Evolutionary conservation across 495 filamentous ascomycete genomes (phyloP), one percentile per base, ranked within the genome.

Genomic region (Aspergillus kassunensis): DNA sequence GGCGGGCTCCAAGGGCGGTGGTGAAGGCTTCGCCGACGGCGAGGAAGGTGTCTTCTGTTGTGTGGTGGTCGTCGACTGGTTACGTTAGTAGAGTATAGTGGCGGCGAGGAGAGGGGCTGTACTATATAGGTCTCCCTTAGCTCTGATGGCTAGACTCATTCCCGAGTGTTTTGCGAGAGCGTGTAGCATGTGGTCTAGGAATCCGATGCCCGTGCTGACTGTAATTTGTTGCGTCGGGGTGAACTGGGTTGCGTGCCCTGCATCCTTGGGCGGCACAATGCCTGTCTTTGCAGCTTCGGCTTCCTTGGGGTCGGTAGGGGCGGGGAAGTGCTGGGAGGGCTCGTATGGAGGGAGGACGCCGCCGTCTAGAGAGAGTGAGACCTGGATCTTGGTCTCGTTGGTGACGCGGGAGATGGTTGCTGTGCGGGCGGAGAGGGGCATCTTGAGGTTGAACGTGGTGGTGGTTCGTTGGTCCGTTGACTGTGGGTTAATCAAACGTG

Each of bases 181-280:
- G 66, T 98, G 93, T 43, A 98, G 77, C 93, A 98, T 97, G 75
- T 98, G 93, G 74, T 98, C 93, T 27, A 98, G 75, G 71, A 98
- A 98, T n/a, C 93, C 93, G 63, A 98, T 95, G 42, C 93, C 93
- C 1, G 92, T 93, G 78, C 87, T 87, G 51, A 97, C 78, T 65
- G 79, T 83, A 62, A 98, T 95, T 41, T 80, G 80, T 74, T 97
- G 95, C 44, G 83, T 85, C 30, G 83, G 80, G 33, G 84, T 88
- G 58, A 82, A 75, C 60, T 97, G 95, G 1, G 84, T 80, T 4
- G 93, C 92, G 67, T 98, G 93, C 27, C 74, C 70, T 33, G 70
- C 68, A 30, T 75, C 87, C 68, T 96, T 91, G n/a, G 85, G 83
- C 0, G 90, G 93, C 35, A 96, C 78, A 54, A 82, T 85, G 42